Conservation (phyloP, 768 basidiomycete genomes). For the Psilocybe sp. region DNA sequence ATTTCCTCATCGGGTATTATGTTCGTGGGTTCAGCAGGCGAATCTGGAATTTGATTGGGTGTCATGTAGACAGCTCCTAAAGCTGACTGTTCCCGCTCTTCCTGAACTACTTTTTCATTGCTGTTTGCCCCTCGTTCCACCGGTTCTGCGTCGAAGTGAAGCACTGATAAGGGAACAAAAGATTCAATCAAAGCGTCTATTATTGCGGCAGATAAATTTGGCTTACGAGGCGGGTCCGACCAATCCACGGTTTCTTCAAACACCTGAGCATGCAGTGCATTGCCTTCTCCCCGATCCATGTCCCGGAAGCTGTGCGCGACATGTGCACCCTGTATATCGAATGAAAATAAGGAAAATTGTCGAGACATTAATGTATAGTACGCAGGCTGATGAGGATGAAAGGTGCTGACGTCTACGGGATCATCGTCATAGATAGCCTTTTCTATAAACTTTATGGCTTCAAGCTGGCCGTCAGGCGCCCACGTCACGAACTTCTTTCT, state of each 20-base stretch:
- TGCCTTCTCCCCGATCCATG: constrained; percentile 85
- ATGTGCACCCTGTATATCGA: constrained; percentile 64
- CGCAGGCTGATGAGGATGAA: constrained; percentile 36
- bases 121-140: constrained; percentile 66
- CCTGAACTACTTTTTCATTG: constrained; percentile 67
- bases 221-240: constrained; percentile 79
- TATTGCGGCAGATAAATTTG: constrained; percentile 17
- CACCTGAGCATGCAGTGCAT: constrained; percentile 75
- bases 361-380: constrained; percentile 53
- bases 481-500: constrained; percentile 80
- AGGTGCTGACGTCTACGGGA: constrained; percentile 74
- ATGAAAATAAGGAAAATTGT: constrained; percentile 27
- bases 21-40: constrained; percentile 65
- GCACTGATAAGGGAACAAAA: constrained; percentile 35
- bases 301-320: constrained; percentile 73
- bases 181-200: constrained; percentile 13
- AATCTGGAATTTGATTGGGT: constrained; percentile 70
- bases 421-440: constrained; percentile 88
- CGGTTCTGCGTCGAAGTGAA: constrained; percentile 61
- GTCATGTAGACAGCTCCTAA: constrained; percentile 75
- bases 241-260: constrained; percentile 89
- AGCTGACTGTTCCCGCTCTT: constrained; percentile 75
- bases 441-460: constrained; percentile 77
- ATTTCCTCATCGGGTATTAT: constrained; percentile 67
- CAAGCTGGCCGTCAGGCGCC: constrained; percentile 72